Conservation (phyloP, 805 yeast genomes). For the Starmerella asiatica region DNA sequence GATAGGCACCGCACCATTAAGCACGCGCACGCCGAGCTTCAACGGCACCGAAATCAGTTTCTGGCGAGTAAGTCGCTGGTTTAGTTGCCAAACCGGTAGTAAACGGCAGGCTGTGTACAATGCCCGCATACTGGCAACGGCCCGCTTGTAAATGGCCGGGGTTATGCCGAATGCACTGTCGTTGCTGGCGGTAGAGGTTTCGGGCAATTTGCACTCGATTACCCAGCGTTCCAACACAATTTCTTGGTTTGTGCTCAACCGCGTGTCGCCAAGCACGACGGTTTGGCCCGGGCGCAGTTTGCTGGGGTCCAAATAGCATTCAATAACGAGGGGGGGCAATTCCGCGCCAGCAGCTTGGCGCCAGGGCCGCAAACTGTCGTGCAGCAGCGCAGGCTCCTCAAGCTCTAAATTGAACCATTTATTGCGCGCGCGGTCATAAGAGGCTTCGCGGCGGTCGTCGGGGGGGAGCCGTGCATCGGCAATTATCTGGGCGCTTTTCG, state of each 20-base stretch:
- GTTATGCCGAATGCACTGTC: constrained; percentile 10
- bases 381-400: constrained; percentile 29
- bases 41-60: constrained; percentile 31
- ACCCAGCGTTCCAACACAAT: constrained; percentile 93
- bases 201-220: constrained; percentile 53
- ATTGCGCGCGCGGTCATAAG: constrained; percentile 3
- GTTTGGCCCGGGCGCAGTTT: constrained; percentile 43
- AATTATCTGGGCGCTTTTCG: constrained; percentile 30
- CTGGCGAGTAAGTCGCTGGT: constrained; percentile 32
- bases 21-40: constrained; percentile 40
- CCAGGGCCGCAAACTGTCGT: constrained; percentile 58
- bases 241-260: constrained; percentile 44
- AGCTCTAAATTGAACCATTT: constrained; percentile 32
- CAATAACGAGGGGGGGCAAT: constrained; percentile 66
- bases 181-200: not conserved
- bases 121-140: constrained; percentile 60
- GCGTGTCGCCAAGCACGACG: constrained; percentile 44
- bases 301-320: constrained; percentile 61
- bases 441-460: constrained; percentile 2
- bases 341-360: constrained; percentile 23
- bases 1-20: constrained; percentile 70
- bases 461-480: constrained; percentile 19
- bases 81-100: constrained; percentile 58
- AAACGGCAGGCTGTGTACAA: constrained; percentile 52
- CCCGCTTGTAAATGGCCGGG: constrained; percentile 57